Base-by-base conservation (phyloP, 345 rosid species). In the Eutrema japonicum region DNA sequence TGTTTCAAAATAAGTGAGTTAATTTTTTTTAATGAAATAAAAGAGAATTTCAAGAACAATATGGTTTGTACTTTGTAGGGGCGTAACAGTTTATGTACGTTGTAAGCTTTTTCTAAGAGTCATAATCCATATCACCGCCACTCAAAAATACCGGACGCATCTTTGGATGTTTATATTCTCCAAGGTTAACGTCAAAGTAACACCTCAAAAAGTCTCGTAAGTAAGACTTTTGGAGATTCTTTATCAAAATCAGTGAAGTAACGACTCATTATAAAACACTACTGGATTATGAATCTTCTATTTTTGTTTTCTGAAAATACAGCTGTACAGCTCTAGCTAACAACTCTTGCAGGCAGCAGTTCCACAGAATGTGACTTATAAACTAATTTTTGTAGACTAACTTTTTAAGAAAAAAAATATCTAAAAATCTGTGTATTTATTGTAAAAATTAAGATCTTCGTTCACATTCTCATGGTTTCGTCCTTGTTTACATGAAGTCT, bases 211-310 rank as follows among this genome's bases (percentile, higher is more conserved):
- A 68, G 43, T 41, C 53, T 43, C 22, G 9, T 40, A 9, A 50
- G 22, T 10, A 38, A 29, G 61, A 60, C 35, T 71, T 71, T 55
- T n/a, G 30, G 11, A 64, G 64, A 26, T 43, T 73, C 59, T 47
- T 41, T 32, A 57, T 48, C 72, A 57, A 66, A 57, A 66, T 74
- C 67, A 74, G 72, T 57, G 65, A 55, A 65, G 57, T 65, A 73
- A 65, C 71, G 47, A 73, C 66, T 29, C 66, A 56, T 55, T 65
- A 37, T 29, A 10, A 47, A 55, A 36, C 16, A 48, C 43, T 55
- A 48, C 43, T 55, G 36, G 27, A 66, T 38, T 56, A 11, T 65
- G 45, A 37, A 38, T 22, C 22, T 22, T 63, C 10, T 18, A 16
- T 8, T 48, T 10, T 29, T 10, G 3, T 27, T 29, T 66, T 48